Evolutionary conservation across 2,329 filamentous ascomycete genomes (phyloP).

Genomic region (Monosporascus cannonballus): DNA sequence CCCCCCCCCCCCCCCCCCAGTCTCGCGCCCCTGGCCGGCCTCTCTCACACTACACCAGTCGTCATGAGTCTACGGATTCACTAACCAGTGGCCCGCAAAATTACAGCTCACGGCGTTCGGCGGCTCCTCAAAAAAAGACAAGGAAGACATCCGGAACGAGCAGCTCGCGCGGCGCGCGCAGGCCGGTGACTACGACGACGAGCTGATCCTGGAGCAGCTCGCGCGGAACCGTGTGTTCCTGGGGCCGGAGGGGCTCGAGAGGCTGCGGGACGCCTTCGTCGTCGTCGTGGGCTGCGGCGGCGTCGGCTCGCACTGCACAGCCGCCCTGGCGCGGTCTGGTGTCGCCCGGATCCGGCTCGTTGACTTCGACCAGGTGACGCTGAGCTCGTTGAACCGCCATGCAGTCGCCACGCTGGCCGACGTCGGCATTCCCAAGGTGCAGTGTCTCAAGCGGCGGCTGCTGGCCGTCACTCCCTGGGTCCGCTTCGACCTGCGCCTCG

Average conservation of each 20-base stretch:
- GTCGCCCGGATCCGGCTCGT: slow-evolving; percentile 83
- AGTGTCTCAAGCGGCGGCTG: slow-evolving; percentile 71
- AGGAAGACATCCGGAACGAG: slow-evolving; percentile 56
- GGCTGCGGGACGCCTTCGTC: slow-evolving; percentile 75
- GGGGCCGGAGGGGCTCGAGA: slow-evolving; percentile 70
- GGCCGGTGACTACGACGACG: slow-evolving; percentile 61
- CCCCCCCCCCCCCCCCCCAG: not conserved
- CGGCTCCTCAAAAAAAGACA: slow-evolving; percentile 45
- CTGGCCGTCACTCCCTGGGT: slow-evolving; percentile 90
- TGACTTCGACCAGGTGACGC: slow-evolving; percentile 95
- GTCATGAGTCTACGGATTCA: not conserved
- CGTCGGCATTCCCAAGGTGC: slow-evolving; percentile 88
- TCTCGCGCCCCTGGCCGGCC: not conserved
- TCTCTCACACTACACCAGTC: not conserved
- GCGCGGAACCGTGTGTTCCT: slow-evolving; percentile 91
- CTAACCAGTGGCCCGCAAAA: slow-evolving; percentile 16
- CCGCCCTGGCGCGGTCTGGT: slow-evolving; percentile 81
- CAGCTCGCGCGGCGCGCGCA: slow-evolving; percentile 54
- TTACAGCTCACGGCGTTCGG: slow-evolving; percentile 56
- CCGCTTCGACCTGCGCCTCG: slow-evolving; percentile 76
- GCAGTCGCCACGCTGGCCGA: slow-evolving; percentile 90
- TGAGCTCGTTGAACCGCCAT: slow-evolving; percentile 93
- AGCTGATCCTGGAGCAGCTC: slow-evolving; percentile 89
- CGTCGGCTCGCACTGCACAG: slow-evolving; percentile 86
- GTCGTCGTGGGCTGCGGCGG: slow-evolving; percentile 90